Conservation (phyloP, 768 basidiomycete species). For the Gymnopilus junonius region DNA sequence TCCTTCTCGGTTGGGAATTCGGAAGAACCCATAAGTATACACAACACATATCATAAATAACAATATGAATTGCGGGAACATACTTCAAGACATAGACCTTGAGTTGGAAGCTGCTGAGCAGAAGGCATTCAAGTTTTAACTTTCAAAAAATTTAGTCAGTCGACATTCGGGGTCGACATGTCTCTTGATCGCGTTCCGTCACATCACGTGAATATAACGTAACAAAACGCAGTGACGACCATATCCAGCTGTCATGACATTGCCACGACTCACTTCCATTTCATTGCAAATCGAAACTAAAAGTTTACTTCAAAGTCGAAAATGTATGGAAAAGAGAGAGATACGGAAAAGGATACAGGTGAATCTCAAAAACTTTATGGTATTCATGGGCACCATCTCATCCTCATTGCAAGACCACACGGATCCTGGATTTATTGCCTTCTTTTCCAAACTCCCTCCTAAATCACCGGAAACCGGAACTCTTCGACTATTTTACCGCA, state of each 20-base stretch:
- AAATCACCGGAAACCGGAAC: conserved; percentile 82
- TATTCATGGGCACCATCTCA: not conserved
- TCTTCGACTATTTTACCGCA: conserved; percentile 84
- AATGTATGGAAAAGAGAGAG: conserved; percentile 73
- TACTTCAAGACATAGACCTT: not conserved
- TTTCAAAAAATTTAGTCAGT: too few relatives aligned
- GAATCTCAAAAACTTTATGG: not conserved
- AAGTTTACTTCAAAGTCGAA: conserved; percentile 14
- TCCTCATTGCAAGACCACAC: conserved; percentile 51
- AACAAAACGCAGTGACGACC: not conserved
- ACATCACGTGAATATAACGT: not conserved
- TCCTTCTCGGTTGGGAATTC: not conserved
- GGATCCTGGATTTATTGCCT: conserved; percentile 82
- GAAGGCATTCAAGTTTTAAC: too few relatives aligned
- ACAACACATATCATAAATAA: not conserved
- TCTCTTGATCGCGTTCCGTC: not conserved
- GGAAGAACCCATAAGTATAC: not conserved
- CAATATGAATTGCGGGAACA: not conserved
- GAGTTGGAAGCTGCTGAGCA: not conserved
- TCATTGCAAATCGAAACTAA: not conserved
- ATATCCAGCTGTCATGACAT: not conserved
- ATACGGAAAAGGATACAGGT: conserved; percentile 31
- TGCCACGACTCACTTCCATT: not conserved
- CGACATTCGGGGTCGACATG: not conserved
- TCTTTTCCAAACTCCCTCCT: conserved; percentile 61